Evolutionary conservation across 176 grass and related monocot species (phyloP).

Genomic region (Dactylis glomerata): DNA sequence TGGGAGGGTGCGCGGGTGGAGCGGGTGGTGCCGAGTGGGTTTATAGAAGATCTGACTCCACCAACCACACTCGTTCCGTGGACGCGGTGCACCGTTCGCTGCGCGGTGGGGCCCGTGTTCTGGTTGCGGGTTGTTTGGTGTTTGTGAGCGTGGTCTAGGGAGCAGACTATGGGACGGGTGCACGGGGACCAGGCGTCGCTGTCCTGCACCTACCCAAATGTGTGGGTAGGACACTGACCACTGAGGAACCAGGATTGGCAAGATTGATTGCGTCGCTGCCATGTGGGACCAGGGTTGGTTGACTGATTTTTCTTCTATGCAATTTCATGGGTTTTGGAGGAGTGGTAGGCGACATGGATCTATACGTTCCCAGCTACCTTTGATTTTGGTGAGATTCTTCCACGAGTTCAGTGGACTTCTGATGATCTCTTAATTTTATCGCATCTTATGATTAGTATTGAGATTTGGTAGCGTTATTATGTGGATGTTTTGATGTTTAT

Average conservation of each 20-base stretch:
- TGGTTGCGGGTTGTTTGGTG: background rate
- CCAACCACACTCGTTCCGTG: background rate
- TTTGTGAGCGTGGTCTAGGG: background rate
- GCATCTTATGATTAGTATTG: background rate
- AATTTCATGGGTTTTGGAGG: background rate
- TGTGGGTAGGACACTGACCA: slow-evolving; percentile 19
- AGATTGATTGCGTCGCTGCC: background rate
- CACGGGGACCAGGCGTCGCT: slow-evolving; percentile 8
- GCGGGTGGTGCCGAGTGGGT: slow-evolving; percentile 24
- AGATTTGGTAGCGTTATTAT: background rate
- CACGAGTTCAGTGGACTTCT: background rate
- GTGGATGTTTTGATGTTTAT: background rate
- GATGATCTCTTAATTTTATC: background rate
- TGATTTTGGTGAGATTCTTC: slow-evolving; percentile 4
- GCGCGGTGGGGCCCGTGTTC: fast-evolving
- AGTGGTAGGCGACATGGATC: slow-evolving; percentile 10
- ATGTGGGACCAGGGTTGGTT: background rate
- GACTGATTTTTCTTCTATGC: background rate
- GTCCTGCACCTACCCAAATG: slow-evolving; percentile 38
- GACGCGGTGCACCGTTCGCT: background rate
- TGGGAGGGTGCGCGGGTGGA: background rate
- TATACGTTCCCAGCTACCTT: background rate
- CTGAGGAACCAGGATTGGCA: background rate
- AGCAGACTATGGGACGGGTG: background rate
- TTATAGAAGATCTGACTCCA: slow-evolving; percentile 48